Evolutionary conservation across 2,329 filamentous ascomycete genomes (phyloP).

Genomic region (Aspergillus fumigatiaffinis): DNA sequence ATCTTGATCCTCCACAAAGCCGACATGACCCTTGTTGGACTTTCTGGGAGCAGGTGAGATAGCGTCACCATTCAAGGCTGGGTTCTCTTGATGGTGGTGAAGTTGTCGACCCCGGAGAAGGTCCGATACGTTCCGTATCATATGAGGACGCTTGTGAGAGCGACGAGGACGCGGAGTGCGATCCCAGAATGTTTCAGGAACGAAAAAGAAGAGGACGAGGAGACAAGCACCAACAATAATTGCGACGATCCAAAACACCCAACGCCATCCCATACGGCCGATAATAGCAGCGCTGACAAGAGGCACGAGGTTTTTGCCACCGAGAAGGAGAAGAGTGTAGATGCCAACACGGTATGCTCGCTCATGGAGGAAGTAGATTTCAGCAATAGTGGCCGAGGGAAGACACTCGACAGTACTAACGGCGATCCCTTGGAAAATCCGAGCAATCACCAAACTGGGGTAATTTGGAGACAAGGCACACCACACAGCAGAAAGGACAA

Average conservation of each 20-base stretch:
- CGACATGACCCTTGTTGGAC: slow-evolving; percentile 50
- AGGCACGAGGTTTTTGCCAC: slow-evolving; percentile 87
- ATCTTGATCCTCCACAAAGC: slow-evolving; percentile 44
- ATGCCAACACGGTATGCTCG: slow-evolving; percentile 89
- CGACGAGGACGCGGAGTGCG: slow-evolving; percentile 60
- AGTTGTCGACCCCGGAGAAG: slow-evolving; percentile 34
- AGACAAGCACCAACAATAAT: slow-evolving; percentile 71
- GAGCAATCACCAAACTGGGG: slow-evolving; percentile 70
- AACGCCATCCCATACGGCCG: slow-evolving; percentile 73
- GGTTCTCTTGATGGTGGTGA: slow-evolving; percentile 17
- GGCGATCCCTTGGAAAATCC: slow-evolving; percentile 82
- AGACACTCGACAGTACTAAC: slow-evolving; percentile 89
- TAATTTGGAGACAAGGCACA: slow-evolving; percentile 81
- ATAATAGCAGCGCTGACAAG: slow-evolving; percentile 84
- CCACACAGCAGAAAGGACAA: slow-evolving; percentile 75
- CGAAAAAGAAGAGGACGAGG: slow-evolving; percentile 76
- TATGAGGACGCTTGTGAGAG: slow-evolving; percentile 32
- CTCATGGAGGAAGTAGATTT: slow-evolving; percentile 95
- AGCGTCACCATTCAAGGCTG: slow-evolving; percentile 7
- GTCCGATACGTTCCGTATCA: slow-evolving; percentile 36
- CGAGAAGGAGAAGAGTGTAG: slow-evolving; percentile 82
- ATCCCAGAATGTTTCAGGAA: slow-evolving; percentile 96
- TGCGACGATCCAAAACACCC: slow-evolving; percentile 86
- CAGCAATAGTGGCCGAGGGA: slow-evolving; percentile 87
- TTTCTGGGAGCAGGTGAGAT: slow-evolving; percentile 18